Base-by-base conservation (phyloP, 2,329 filamentous ascomycete species). In the Cytospora leucostoma region DNA sequence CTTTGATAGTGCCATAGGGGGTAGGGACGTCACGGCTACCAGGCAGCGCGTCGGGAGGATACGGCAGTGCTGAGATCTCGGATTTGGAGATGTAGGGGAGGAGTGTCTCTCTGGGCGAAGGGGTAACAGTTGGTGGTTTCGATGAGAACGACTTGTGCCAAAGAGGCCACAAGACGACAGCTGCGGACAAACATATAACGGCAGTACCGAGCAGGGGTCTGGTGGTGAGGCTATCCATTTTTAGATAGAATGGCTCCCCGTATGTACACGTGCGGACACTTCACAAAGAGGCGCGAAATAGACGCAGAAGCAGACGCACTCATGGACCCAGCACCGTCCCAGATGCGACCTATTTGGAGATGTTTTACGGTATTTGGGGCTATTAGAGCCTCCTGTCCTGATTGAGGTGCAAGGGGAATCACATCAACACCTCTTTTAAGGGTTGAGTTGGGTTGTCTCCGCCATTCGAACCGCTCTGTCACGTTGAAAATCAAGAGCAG, bases 381-480 rank as follows among this genome's bases (percentile, higher is more conserved):
- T 27, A 19, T 8, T 47, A 19, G 1, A 0, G 8, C 6, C 8
- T 21, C 21, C n/a, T 19, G n/a, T 17, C n/a, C 44, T 19, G 33
- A 8, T 49, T 38, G 19, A 47, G n/a, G 32, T 21, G 32, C 21
- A 35, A 38, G 33, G 38, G 11, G 3, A 50, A n/a, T 37, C 12
- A 61, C 37, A 49, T 54, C 33, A 38, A 55, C 49, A 40, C 49
- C 51, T 55, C 51, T 55, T 51, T 32, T 53, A 32, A 55, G 4
- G 44, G 8, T 3, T 47, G 19, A 3, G 8, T 21, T 21, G 8
- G n/a, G n/a, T 19, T 47, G 88, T 91, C 84, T 87, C 88, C 84
- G 87, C 87, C 87, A 87, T 88, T 91, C 89, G 89, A 92, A 89
- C 89, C 82, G 87, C 89, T 87, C 87, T 86, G 85, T 91, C 89